These are phyloP conservation scores for Fagus crenata DNA, from an alignment of 306 rosid species.

Conservation along the genomic window DNA sequence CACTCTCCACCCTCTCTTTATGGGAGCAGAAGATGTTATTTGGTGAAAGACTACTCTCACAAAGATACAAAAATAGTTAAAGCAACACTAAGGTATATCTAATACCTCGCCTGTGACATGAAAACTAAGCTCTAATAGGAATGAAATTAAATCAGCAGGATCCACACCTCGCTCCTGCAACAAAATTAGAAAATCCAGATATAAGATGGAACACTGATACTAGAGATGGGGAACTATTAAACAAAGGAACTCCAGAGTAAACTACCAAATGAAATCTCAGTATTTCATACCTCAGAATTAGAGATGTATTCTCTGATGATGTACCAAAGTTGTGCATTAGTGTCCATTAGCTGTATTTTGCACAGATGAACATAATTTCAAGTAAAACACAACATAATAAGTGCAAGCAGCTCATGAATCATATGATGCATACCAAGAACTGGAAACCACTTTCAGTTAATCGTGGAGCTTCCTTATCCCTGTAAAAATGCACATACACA, in stretches of 20 bases:
- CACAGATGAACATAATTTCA: slow-evolving; percentile 35
- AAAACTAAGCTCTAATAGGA: slow-evolving; percentile 95
- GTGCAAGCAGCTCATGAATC: slow-evolving; percentile 32
- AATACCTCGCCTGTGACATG: slow-evolving; percentile 93
- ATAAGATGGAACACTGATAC: neutral
- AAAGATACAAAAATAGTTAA: slow-evolving; percentile 5
- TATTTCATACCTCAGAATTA: slow-evolving; percentile 74
- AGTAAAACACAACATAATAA: slow-evolving; percentile 36
- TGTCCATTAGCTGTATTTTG: slow-evolving; percentile 84
- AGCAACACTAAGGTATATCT: slow-evolving; percentile 9
- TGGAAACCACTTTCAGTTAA: slow-evolving; percentile 97
- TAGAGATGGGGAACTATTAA: slow-evolving; percentile 1
- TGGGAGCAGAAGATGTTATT: neutral
- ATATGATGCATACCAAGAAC: slow-evolving; percentile 78
- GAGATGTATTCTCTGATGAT: slow-evolving; percentile 94
- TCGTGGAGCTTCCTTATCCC: slow-evolving; percentile 86
- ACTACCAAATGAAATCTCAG: slow-evolving; percentile 6
- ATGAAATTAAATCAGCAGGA: slow-evolving; percentile 83
- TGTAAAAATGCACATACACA: slow-evolving; percentile 34
- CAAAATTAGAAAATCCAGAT: slow-evolving; percentile 28
- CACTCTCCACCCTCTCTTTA: neutral
- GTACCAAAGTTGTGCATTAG: slow-evolving; percentile 97
- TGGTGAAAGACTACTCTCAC: neutral
- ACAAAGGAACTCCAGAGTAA: neutral
- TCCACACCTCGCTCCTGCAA: slow-evolving; percentile 84